Percentiles rank a stretch among this genome's conserved stretches.
These are phyloP conservation scores for Phallus indusiatus DNA, from an alignment of 768 basidiomycete genomes.

Conservation along the genomic window DNA sequence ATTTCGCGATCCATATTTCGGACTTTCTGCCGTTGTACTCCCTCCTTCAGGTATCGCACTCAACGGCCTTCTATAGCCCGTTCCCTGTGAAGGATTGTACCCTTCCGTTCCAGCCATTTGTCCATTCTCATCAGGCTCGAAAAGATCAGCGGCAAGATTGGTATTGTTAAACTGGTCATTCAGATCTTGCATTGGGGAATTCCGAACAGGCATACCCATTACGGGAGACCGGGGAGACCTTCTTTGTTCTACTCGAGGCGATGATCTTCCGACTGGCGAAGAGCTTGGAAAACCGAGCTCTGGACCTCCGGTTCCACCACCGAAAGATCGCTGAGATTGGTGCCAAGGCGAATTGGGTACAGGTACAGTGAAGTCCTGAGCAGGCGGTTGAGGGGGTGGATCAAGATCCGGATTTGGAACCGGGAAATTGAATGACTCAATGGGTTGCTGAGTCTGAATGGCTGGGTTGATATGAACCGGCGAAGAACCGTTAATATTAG, in stretches of 20 bases:
- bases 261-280: neutral
- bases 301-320: too few species aligned
- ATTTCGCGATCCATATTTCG: neutral
- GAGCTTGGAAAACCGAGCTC: neutral
- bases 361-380: neutral
- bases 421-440: neutral
- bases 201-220: neutral
- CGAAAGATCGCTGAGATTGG: too few species aligned
- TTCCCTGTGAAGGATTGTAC: neutral
- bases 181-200: neutral
- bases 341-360: neutral
- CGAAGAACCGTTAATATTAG: neutral
- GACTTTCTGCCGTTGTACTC: slow-evolving; percentile 4
- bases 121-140: neutral
- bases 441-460: neutral
- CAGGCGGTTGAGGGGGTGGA: neutral
- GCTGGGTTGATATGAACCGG: too few species aligned
- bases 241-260: neutral
- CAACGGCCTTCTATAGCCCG: neutral
- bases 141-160: neutral
- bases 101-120: neutral
- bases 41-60: slow-evolving; percentile 6
- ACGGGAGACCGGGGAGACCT: neutral
- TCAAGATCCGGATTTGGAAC: neutral
- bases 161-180: neutral